Conservation (phyloP, 139 green algal genomes). For the Penium margaritaceum region DNA sequence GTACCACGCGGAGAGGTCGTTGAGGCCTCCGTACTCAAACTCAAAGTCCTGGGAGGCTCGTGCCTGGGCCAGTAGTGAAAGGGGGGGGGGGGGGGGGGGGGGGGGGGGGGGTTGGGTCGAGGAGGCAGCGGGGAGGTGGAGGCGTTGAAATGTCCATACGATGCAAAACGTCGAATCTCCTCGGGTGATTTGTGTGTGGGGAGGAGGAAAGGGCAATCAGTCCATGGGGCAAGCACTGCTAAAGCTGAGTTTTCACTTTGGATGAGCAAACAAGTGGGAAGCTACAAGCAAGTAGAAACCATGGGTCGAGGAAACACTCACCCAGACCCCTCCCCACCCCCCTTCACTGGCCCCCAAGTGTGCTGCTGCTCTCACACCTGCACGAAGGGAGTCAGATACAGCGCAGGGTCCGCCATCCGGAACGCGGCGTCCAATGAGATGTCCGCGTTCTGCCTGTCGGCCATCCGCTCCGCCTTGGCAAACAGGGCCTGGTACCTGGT, state of each 20-base stretch:
- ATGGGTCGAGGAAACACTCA: background rate
- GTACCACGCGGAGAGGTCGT: background rate
- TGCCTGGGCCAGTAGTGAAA: background rate
- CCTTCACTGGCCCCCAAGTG: no score
- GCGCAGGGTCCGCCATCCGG: background rate
- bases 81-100: background rate
- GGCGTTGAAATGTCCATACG: no score
- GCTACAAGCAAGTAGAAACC: background rate
- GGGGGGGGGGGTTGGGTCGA: no score
- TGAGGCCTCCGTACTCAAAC: background rate
- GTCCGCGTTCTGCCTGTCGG: background rate
- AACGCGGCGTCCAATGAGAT: background rate
- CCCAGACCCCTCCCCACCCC: no score
- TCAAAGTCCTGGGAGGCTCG: background rate
- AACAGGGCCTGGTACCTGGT: background rate
- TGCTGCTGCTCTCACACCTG: background rate
- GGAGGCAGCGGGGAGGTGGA: no score
- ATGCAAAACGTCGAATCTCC: no score
- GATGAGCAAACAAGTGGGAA: background rate
- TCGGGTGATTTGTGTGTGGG: no score
- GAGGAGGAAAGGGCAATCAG: no score
- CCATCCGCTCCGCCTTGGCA: background rate
- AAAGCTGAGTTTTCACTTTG: background rate
- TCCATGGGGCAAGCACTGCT: no score
- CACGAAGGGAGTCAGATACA: background rate